These are phyloP conservation scores for Pueraria montana DNA, from an alignment of 306 rosid genomes.

Conservation along the genomic window DNA sequence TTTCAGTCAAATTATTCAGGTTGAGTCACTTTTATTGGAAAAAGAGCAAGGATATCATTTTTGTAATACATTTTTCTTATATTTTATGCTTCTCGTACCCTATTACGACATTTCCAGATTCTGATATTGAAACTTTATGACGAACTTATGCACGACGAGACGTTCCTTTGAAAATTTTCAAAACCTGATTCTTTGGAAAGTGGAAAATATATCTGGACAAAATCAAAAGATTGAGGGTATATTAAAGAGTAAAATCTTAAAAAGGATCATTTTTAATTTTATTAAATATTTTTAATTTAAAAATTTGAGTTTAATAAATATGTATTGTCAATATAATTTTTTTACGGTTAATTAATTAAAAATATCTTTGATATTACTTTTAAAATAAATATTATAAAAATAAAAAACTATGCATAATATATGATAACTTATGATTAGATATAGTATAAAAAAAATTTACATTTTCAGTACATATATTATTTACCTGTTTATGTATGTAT, in stretches of 20 bases:
- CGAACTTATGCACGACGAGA: not conserved
- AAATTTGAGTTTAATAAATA: not conserved
- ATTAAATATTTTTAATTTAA: too few species aligned
- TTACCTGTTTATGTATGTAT: not conserved
- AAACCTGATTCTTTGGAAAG: not conserved
- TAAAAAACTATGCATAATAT: too few species aligned
- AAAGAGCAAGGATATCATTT: not conserved
- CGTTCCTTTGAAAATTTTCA: not conserved
- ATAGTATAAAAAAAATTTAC: too few species aligned
- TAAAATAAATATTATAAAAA: too few species aligned
- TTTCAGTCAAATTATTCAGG: not conserved
- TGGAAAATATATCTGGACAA: not conserved
- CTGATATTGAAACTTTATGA: not conserved
- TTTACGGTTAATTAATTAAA: too few species aligned
- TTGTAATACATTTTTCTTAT: not conserved
- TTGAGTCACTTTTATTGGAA: not conserved
- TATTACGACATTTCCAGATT: not conserved
- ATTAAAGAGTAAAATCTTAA: too few species aligned
- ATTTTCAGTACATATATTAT: not conserved
- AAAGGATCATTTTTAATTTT: too few species aligned
- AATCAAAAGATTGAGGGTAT: too few species aligned
- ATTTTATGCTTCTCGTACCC: not conserved
- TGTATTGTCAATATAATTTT: too few species aligned
- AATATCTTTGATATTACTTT: too few species aligned
- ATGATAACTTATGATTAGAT: too few species aligned